phyloP scores from a whole-genome alignment of 2,329 filamentous ascomycete genomes.

The Rachicladosporium sp. region DNA sequence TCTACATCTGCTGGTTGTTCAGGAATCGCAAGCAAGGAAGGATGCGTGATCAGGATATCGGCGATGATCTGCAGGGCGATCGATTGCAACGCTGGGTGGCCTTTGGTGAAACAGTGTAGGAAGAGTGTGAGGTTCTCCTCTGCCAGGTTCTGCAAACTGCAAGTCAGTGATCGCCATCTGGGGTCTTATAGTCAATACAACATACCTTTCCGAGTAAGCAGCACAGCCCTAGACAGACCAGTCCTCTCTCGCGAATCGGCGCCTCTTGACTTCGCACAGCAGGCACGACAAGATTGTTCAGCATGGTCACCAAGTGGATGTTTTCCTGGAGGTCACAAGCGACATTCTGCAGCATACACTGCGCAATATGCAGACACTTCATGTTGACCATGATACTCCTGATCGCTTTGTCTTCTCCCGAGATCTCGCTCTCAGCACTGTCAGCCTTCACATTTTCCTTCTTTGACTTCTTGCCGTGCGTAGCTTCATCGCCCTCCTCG shows the following conservation, averaged over 20 bases:
- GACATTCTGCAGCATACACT: conserved; percentile 94
- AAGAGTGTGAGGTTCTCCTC: conserved; percentile 36
- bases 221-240: conserved; percentile 81
- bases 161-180: conserved; percentile 1
- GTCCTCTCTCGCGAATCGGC: conserved; percentile 77
- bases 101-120: conserved; percentile 90
- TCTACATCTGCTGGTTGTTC: conserved; percentile 28
- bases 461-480: conserved; percentile 22
- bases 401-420: conserved; percentile 59
- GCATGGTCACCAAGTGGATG: conserved; percentile 85
- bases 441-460: conserved; percentile 46
- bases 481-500: conserved; percentile 38
- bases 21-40: conserved; percentile 58
- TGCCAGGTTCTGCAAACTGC: conserved; percentile 1
- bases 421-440: conserved; percentile 43
- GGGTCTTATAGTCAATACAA: background rate
- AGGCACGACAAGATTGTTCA: conserved; percentile 92
- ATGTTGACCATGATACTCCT: conserved; percentile 93
- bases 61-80: conserved; percentile 84
- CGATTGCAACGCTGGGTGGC: conserved; percentile 77
- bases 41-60: conserved; percentile 84
- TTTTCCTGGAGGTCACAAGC: conserved; percentile 79
- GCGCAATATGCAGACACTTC: conserved; percentile 93
- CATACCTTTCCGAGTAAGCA: conserved; percentile 73
- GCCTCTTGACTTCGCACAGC: conserved; percentile 89